Base-by-base conservation (phyloP, 2,329 filamentous ascomycete species). In the Colletotrichum trifolii region DNA sequence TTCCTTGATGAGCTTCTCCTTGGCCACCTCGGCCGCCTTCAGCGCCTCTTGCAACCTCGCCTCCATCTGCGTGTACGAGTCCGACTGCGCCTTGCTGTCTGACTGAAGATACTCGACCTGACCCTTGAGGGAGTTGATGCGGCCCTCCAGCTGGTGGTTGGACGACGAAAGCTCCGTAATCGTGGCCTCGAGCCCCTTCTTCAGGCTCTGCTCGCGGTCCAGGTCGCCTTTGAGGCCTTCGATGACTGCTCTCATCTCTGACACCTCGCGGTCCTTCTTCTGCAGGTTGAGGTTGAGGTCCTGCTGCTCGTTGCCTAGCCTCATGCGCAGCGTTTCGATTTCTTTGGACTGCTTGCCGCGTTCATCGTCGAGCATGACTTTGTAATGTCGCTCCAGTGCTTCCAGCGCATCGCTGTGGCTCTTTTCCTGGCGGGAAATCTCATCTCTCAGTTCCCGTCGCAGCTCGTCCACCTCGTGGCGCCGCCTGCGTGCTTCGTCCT, bases 61-160 rank as follows among this genome's bases (percentile, higher is more conserved):
- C 73, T 97, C 91, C 81, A 97, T 92, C 60, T 87, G 89, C 45
- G 92, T 89, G 76, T 95, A 97, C 10, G 92, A 89, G 71, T 95
- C 88, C 1, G 94, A 96, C 72, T 97, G 94, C 12, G 93, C 91
- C 76, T 97, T 92, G 76, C 89, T 94, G 72, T 94, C 93, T 0
- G 93, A 96, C 75, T 97, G 93, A 15, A 97, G 86, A 73, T 96
- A 97, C 69, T 94, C 90, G 63, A 97, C 91, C 71, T 95, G 92
- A 2, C 92, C 92, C 70, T 90, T 88, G 68, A 97, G 85, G 3
- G 90, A 91, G 68, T 90, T 89, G 68, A 92, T 89, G 33, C 91
- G 89, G 40, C 88, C 89, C 70, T 97, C 93, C 10, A 97, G 82
- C 0, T 87, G 86, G 10, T 88, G 82, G 62, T 87, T 89, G 45